Evolutionary conservation across 164 flowering plant genomes (phyloP), one percentile per base, ranked within the genome.

Genomic region (Buxus sempervirens): DNA sequence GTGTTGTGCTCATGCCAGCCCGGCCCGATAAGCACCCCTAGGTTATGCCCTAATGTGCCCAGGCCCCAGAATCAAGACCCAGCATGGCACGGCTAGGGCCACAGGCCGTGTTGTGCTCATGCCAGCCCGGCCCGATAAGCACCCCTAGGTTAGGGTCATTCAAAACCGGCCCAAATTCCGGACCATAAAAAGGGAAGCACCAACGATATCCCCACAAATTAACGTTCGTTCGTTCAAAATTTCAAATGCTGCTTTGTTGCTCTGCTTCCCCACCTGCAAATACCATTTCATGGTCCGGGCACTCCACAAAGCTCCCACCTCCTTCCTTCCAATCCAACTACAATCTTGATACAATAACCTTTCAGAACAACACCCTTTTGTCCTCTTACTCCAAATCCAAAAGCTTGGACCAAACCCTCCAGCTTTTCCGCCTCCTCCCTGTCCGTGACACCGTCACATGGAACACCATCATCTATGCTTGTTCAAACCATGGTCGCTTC

Each of bases 371-470:
- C 41, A 15, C 48, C 24, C 59, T 67, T 55, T 63, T 75, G 19
- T 49, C 72, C 12, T 49, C 71, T 20, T 75, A 72, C 26, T 49
- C 66, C 53, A 72, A 76, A 76, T 60, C 75, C 67, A 72, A 68
- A 28, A 15, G 70, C 67, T 54, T 76, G 19, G 66, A 68, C 24
- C 66, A 72, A 32, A 67, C 79, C 59, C 72, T 76, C 24, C 49
- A 57, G n/a, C 60, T 76, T 38, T 72, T 72, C 55, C 58, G 51
- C 12, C 73, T 65, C 27, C 67, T 76, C 36, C 69, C 75, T 13
- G 32, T 18, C 58, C 63, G 66, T 18, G 76, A 76, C 70, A 76
- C 79, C 18, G 8, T 69, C 15, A 68, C 75, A 69, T 76, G 75
- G 73, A 76, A 76, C 70, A 72, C 62, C 3, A 51, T 71, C 55